These are phyloP conservation scores for Amaranthus tricolor DNA, from an alignment of 179 eudicot species.

Conservation along the genomic window DNA sequence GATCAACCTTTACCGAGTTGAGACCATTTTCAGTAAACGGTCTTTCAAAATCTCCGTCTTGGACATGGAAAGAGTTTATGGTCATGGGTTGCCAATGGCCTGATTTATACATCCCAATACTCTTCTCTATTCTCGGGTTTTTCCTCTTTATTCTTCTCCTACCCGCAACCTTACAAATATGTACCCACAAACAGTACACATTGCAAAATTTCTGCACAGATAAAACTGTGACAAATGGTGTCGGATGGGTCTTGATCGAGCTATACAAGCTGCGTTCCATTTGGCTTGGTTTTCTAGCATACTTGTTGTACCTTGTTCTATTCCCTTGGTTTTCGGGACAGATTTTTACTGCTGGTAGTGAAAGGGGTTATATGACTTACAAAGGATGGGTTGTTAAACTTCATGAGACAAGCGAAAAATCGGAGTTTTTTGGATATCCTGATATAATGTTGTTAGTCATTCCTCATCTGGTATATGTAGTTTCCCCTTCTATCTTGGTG, in stretches of 20 bases:
- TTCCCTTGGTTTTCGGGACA: conserved; percentile 83
- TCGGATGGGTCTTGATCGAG: conserved; percentile 59
- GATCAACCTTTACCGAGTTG: conserved; percentile 48
- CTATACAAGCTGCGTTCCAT: conserved; percentile 42
- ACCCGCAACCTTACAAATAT: conserved; percentile 38
- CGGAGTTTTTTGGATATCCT: conserved; percentile 64
- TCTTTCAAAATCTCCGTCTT: conserved; percentile 41
- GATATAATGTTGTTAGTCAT: conserved; percentile 85
- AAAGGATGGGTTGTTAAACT: conserved; percentile 70
- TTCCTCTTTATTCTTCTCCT: conserved; percentile 48
- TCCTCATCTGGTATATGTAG: conserved; percentile 71
- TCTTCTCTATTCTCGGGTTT: conserved; percentile 45
- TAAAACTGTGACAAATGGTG: conserved; percentile 48
- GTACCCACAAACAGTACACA: conserved; percentile 47
- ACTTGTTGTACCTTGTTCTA: conserved; percentile 68
- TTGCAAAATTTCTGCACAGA: conserved; percentile 45
- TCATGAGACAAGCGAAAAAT: conserved; percentile 21
- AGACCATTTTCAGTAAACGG: conserved; percentile 81
- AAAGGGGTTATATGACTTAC: conserved; percentile 74
- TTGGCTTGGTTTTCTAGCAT: conserved; percentile 51
- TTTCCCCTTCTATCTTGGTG: conserved; percentile 57
- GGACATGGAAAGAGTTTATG: conserved; percentile 85
- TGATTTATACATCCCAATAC: conserved; percentile 64
- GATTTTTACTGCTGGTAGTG: conserved; percentile 57
- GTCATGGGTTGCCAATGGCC: conserved; percentile 97